Base-by-base conservation (phyloP, 192 early-diverging fungal species). In the Phycomyces blakesleeanus region DNA sequence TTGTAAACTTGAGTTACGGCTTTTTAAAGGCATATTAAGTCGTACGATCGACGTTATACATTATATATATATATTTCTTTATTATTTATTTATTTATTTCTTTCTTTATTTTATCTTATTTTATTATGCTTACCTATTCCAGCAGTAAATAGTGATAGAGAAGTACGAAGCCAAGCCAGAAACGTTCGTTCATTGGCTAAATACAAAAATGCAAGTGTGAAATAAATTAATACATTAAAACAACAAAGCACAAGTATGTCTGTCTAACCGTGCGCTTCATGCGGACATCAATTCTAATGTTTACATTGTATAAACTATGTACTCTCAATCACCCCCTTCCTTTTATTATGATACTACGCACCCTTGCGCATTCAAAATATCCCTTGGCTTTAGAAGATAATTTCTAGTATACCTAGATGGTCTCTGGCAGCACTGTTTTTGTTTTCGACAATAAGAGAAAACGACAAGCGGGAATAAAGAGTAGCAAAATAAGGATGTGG, bases 121-220 rank as follows among this genome's bases (percentile, higher is more conserved):
- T 44, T 22, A 3, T 22, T 41, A 25, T 52, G 22, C 57, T 63
- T 51, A 75, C 73, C 73, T 26, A 91, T 83, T 27, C 89, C 89
- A 22, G 87, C 85, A 14, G 87, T 89, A 26, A 87, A 82, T 57
- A 89, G 61, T 1, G 89, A 85, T 39, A 89, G 68, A 12, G 87
- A 89, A 0, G 89, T 85, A 51, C 89, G 78, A 59, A 91, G 65
- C 89, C 89, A 91, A 2, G 87, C 86, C 6, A 91, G 81, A 50
- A 84, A 91, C 21, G 89, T 91, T 55, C 89, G 79, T 50, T 91
- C 89, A 59, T 91, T 91, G 37, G 89, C 83, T 82, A 75, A 21
- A 34, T 57, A 18, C 18, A 0, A 34, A 34, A 34, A 34, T 7
- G 3, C 29, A 34, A 34, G 2, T 2, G 29, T 34, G 51, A 63